phyloP scores from a whole-genome alignment of 2,329 filamentous ascomycete species.

The Aspergillus chevalieri region DNA sequence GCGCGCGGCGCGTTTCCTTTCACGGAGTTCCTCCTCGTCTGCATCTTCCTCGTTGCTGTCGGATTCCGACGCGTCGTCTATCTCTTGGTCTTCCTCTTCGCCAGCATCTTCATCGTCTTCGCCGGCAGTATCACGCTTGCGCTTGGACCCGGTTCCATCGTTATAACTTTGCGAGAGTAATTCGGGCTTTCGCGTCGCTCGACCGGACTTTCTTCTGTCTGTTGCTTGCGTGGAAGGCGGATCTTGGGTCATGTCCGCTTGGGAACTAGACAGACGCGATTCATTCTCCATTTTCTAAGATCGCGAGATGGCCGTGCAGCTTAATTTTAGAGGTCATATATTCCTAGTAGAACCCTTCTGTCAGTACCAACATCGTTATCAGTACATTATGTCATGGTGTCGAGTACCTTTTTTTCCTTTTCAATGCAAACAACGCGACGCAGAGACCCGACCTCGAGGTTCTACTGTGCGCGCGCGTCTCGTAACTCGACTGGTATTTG shows the following conservation, averaged over 20 bases:
- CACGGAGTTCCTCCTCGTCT: constrained; percentile 47
- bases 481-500: neutral
- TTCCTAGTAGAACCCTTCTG: neutral
- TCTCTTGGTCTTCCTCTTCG: constrained; percentile 19
- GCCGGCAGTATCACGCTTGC: constrained; percentile 42
- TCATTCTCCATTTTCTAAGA: constrained; percentile 16
- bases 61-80: constrained; percentile 30
- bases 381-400: too few species aligned
- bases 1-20: constrained; percentile 34
- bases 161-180: constrained; percentile 36
- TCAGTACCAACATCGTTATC: neutral
- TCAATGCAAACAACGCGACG: neutral
- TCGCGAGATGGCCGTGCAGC: constrained; percentile 1
- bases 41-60: constrained; percentile 38
- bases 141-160: constrained; percentile 37
- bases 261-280: constrained; percentile 15
- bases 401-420: neutral
- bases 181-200: constrained; percentile 38
- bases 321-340: neutral
- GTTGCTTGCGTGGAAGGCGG: constrained; percentile 18
- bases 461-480: neutral
- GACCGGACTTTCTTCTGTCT: constrained; percentile 40
- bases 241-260: constrained; percentile 10
- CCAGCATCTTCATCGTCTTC: constrained; percentile 32
- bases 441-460: neutral